Evolutionary conservation across 495 filamentous ascomycete genomes (phyloP), one percentile per base, ranked within the genome.

Genomic region (Haplographium delicatum): DNA sequence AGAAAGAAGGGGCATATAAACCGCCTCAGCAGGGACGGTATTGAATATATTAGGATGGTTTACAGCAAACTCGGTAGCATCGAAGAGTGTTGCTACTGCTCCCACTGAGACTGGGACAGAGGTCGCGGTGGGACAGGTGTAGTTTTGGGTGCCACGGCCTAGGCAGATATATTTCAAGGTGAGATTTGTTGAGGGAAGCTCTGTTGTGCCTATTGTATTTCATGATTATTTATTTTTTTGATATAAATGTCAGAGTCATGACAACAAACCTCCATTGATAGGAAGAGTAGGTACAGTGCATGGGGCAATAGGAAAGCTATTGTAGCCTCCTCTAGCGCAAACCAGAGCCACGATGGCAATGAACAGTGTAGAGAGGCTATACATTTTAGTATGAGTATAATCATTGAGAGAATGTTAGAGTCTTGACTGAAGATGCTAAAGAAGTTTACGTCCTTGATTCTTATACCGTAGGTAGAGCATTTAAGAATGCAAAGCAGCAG

Each of bases 111-210:
- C 43, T 18, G 25, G 43, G 5, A 60, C 54, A 20, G 61, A 54
- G 44, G 65, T 58, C 15, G 57, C 42, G 8, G 60, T 41, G 10
- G 54, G 50, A 60, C 84, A 88, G 13, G 76, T 84, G 69, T 88
- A 88, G 71, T 88, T 88, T 57, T 88, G 84, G 54, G 82, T 81
- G 45, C 85, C 85, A 31, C 80, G 80, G 57, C 84, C 85, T 42
- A 87, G 44, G 43, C 72, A 76, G 57, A 87, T 72, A 63, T 78
- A 75, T 63, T 81, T 77, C 42, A 87, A 69, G 13, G 58, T 64
- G 30, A 79, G 51, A 16, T 40, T 40, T 7, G 37, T 40, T 7
- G 37, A 16, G 18, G 37, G 20, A 16, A 39, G 28, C n/a, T n/a
- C n/a, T n/a, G n/a, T n/a, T n/a, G n/a, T n/a, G n/a, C n/a, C n/a